phyloP scores from a whole-genome alignment of 306 rosid genomes.

The Pyrus betulifolia region DNA sequence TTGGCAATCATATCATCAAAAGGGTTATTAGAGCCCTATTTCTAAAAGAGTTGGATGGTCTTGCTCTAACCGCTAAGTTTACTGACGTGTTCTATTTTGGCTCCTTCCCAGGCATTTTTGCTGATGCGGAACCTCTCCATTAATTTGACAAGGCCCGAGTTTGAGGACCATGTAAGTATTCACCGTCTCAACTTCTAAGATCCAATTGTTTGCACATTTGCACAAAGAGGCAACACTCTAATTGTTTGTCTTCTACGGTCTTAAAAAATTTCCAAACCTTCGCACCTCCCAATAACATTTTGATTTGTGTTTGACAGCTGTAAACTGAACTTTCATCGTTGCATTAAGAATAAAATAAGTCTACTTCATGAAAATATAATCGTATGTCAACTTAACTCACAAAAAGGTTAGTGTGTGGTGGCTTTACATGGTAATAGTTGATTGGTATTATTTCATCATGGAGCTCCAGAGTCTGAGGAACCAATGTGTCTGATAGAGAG shows the following conservation, averaged over 20 bases:
- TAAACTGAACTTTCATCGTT: neutral
- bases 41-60: neutral
- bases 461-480: neutral
- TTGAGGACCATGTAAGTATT: slow-evolving; percentile 69
- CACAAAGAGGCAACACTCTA: neutral
- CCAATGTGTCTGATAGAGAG: neutral
- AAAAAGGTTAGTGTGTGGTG: too few relatives aligned
- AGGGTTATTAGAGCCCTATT: neutral
- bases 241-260: neutral
- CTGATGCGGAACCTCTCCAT: slow-evolving; percentile 76
- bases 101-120: slow-evolving; percentile 49
- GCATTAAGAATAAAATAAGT: neutral
- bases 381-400: too few relatives aligned
- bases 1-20: neutral
- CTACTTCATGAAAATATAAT: too few relatives aligned
- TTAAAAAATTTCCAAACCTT: neutral
- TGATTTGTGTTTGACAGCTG: neutral
- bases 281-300: too few relatives aligned
- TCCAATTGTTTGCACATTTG: neutral
- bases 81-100: slow-evolving; percentile 7
- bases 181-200: neutral
- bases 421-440: neutral
- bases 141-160: slow-evolving; percentile 71
- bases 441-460: neutral
- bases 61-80: neutral